These are phyloP conservation scores for Carex littledalei DNA, from an alignment of 176 grass and related monocot species.

Conservation along the genomic window DNA sequence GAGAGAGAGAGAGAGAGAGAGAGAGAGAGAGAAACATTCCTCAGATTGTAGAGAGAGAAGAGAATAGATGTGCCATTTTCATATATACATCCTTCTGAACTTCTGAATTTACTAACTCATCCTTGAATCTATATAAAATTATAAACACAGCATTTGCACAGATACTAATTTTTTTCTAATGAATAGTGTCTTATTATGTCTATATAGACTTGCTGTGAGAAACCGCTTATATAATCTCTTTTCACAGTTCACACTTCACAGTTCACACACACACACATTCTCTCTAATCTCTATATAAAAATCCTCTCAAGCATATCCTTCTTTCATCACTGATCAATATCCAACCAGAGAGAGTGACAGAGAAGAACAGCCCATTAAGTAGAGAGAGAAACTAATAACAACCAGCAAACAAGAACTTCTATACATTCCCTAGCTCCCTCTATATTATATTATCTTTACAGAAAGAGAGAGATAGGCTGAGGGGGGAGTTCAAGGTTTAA, in stretches of 20 bases:
- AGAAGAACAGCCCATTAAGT: not conserved
- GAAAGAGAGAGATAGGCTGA: not conserved
- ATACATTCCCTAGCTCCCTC: not conserved
- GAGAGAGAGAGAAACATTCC: slow-evolving; percentile 8
- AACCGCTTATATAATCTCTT: not conserved
- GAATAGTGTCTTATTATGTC: not conserved
- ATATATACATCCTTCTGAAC: not conserved
- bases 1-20: not conserved
- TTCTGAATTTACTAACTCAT: not conserved
- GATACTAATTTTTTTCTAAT: not conserved
- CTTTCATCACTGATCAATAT: not conserved
- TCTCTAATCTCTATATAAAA: slow-evolving; percentile 19
- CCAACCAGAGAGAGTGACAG: not conserved
- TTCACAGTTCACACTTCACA: not conserved
- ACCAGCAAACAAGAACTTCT: not conserved
- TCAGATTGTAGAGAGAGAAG: slow-evolving; percentile 15
- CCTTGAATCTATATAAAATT: not conserved
- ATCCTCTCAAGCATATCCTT: not conserved
- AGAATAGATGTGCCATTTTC: not conserved
- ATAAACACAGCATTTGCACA: not conserved
- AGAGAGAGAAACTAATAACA: not conserved
- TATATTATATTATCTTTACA: not conserved
- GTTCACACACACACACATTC: not conserved
- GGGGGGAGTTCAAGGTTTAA: not conserved
- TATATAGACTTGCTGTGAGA: not conserved